phyloP scores from a whole-genome alignment of 441 rosid species.

The Melastoma candidum region DNA sequence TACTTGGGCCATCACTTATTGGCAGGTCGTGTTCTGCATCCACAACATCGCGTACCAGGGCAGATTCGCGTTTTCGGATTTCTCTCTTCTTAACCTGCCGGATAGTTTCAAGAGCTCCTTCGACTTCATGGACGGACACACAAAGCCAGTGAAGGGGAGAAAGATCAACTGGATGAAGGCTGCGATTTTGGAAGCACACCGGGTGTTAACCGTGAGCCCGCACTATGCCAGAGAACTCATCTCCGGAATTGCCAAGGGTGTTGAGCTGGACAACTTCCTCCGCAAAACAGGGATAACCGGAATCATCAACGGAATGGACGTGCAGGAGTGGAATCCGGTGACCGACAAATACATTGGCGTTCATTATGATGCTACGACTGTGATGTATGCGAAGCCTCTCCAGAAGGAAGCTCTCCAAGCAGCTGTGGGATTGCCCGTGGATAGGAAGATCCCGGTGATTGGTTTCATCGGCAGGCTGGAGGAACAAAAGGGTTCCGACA shows the following conservation, averaged over 20 bases:
- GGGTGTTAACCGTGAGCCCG: slow-evolving; percentile 80
- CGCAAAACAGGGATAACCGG: slow-evolving; percentile 59
- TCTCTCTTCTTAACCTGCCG: slow-evolving; percentile 8
- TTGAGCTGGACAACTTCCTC: slow-evolving; percentile 51
- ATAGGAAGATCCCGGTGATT: slow-evolving; percentile 58
- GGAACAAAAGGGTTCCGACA: slow-evolving; percentile 96
- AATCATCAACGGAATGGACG: slow-evolving; percentile 84
- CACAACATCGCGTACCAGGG: slow-evolving; percentile 91
- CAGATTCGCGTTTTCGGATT: slow-evolving; percentile 57
- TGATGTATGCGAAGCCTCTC: slow-evolving; percentile 68
- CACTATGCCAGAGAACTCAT: slow-evolving; percentile 71
- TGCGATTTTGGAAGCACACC: slow-evolving; percentile 61
- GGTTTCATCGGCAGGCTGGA: slow-evolving; percentile 95
- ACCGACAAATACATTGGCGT: slow-evolving; percentile 60
- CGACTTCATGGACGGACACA: slow-evolving; percentile 33
- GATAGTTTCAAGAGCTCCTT: neutral
- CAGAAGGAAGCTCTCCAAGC: slow-evolving; percentile 91
- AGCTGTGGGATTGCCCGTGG: slow-evolving; percentile 72
- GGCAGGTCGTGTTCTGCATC: slow-evolving; percentile 76
- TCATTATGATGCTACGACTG: slow-evolving; percentile 62
- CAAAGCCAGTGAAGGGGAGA: slow-evolving; percentile 70
- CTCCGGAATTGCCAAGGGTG: slow-evolving; percentile 66
- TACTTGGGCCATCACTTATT: slow-evolving; percentile 10
- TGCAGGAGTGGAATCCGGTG: slow-evolving; percentile 91
- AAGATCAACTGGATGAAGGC: slow-evolving; percentile 97